Percentiles rank a stretch among this genome's conserved stretches.
phyloP scores from a whole-genome alignment of 2,329 filamentous ascomycete genomes.

The Fusarium burgessii region DNA sequence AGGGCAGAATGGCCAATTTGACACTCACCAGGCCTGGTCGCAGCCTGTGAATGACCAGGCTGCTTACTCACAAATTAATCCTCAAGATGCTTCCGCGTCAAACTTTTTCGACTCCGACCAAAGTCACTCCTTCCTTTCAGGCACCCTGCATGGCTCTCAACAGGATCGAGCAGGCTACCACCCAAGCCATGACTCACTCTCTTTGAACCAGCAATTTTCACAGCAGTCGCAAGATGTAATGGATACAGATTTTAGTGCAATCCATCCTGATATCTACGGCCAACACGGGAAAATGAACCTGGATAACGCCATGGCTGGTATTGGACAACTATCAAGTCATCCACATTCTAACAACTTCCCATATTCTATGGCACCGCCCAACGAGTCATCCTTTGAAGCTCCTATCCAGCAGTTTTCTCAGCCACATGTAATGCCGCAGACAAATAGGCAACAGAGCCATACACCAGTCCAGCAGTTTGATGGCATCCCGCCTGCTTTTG shows the following conservation, averaged over 20 bases:
- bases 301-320: constrained; percentile 44
- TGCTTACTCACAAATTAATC: constrained; percentile 50
- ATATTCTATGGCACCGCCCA: constrained; percentile 51
- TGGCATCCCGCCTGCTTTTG: constrained; percentile 44
- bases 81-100: constrained; percentile 48
- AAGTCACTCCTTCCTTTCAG: constrained; percentile 50
- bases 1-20: constrained; percentile 53
- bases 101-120: constrained; percentile 54
- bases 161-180: constrained; percentile 49
- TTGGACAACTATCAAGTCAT: constrained; percentile 51
- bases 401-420: constrained; percentile 50
- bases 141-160: constrained; percentile 48
- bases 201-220: constrained; percentile 52
- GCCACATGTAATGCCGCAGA: constrained; percentile 51
- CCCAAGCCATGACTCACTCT: constrained; percentile 48
- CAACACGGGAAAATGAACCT: constrained; percentile 52
- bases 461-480: constrained; percentile 52
- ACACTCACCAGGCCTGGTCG: constrained; percentile 54
- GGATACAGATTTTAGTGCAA: constrained; percentile 53
- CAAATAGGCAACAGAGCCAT: constrained; percentile 50
- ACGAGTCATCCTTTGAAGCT: constrained; percentile 50
- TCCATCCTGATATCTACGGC: constrained; percentile 54
- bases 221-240: constrained; percentile 52
- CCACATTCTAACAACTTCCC: constrained; percentile 51
- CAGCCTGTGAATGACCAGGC: constrained; percentile 52